Base-by-base conservation (phyloP, 208 protist genomes). In the Sergeia podlipaevii region DNA sequence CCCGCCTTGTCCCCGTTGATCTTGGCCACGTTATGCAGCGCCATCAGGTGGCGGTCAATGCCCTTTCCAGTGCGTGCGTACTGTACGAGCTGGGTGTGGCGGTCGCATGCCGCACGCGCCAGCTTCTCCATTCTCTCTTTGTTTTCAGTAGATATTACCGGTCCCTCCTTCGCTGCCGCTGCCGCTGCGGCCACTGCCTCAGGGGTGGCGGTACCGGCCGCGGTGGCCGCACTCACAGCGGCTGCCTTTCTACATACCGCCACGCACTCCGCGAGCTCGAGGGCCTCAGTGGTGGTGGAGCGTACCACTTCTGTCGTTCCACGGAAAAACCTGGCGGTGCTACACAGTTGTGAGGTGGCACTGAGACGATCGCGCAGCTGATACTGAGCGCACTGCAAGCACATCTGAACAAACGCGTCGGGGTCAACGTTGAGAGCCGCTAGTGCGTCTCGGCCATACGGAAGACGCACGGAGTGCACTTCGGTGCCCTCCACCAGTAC, bases 1-100 rank as follows among this genome's bases (percentile, higher is more conserved):
- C 67, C 83, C 1, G 80, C 79, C 45, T 74, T 71, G 64, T 93
- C 85, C 11, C 66, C 54, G 44, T 73, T 80, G 29, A 58, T 70
- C 17, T 57, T 50, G 1, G 87, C 87, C 7, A 94, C 29, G 43
- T 91, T 69, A n/a, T 83, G 79, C 42, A 98, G 69, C 0, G 80
- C 89, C 30, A 77, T 81, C 30, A 98, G 53, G 55, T 98, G 95
- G 6, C 93, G 76, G 57, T 97, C 89, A 23, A 96, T 72, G 30
- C 94, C 94, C 26, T 85, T 62, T 7, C 94, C 94, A 3, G 48
- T 52, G 24, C 61, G 51, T 5, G 87, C 89, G n/a, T 77, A 74
- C 4, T 65, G 46, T 2, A 68, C 63, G 15, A 84, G 53, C n/a
- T 52, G 33, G 17, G 59, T 57, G 67, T 97, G 93, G 20, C 47